Conservation (phyloP, 371 early-diverging fungal genomes). For the Saksenaea oblongispora region DNA sequence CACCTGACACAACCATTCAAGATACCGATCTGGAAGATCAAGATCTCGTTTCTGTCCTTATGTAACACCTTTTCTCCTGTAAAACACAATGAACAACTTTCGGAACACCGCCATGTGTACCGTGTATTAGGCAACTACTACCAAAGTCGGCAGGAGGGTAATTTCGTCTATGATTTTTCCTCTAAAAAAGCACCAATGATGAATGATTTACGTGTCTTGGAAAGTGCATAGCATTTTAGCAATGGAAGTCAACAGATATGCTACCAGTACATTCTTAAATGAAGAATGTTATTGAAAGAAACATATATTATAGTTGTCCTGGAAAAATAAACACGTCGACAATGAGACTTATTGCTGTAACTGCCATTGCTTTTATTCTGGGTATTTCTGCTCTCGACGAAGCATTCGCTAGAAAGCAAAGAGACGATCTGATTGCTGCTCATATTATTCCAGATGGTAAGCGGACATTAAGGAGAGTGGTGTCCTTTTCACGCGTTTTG, state of each 20-base stretch:
- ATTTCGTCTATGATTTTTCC: too few species aligned
- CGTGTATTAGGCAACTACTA: too few species aligned
- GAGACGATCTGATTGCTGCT: neutral
- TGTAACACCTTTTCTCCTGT: neutral
- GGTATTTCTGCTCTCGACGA: too few species aligned
- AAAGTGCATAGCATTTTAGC: neutral
- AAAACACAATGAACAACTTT: neutral
- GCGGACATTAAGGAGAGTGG: neutral
- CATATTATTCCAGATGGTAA: neutral
- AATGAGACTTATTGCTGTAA: too few species aligned
- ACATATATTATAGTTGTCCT: neutral
- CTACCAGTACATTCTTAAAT: neutral
- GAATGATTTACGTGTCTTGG: neutral
- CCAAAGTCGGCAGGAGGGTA: too few species aligned
- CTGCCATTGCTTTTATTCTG: too few species aligned
- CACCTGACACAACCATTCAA: slow-evolving; percentile 19
- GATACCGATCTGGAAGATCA: slow-evolving; percentile 43
- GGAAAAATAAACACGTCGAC: neutral
- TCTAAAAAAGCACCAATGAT: too few species aligned
- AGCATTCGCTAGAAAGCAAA: too few species aligned
- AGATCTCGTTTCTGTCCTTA: slow-evolving; percentile 36
- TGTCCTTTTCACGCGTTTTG: too few species aligned
- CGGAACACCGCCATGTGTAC: too few species aligned
- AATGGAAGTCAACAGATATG: neutral
- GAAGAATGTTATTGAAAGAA: neutral